phyloP scores from a whole-genome alignment of 1,139 yeast species.

The Kluyveromyces sp. region DNA sequence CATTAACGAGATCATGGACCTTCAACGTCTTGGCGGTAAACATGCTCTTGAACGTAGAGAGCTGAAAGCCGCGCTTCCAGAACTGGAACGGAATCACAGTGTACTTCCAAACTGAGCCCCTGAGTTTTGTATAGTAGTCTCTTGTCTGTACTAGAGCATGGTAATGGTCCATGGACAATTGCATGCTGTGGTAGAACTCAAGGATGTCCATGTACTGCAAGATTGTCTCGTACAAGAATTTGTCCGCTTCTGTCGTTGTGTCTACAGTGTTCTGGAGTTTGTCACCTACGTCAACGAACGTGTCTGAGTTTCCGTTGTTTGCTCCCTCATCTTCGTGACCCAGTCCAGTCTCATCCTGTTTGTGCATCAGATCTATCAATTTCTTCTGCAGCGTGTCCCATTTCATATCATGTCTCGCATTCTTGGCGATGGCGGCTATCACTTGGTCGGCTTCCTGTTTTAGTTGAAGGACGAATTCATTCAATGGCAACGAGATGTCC shows the following conservation, averaged over 20 bases:
- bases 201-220: conserved; percentile 3
- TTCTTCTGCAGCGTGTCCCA: conserved; percentile 4
- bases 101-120: conserved; percentile 7
- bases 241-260: conserved; percentile 2
- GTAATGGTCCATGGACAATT: conserved; percentile 4
- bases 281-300: not conserved
- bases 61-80: conserved; percentile 5
- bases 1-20: conserved; percentile 3
- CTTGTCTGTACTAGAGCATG: conserved; percentile 1
- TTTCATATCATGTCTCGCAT: not conserved
- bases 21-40: conserved; percentile 7
- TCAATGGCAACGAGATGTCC: conserved; percentile 3
- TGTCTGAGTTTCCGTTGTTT: not conserved
- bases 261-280: too few species aligned
- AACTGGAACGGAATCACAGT: conserved; percentile 6
- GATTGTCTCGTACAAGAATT: not conserved
- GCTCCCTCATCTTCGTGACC: not conserved
- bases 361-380: not conserved
- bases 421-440: not conserved
- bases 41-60: conserved; percentile 1
- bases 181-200: conserved; percentile 4
- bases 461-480: conserved; percentile 1
- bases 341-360: not conserved
- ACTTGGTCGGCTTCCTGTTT: conserved; percentile 7
- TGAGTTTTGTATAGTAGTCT: conserved; percentile 3